Conservation (phyloP, 108 stramenopile species). For the Fistulifera solaris region DNA sequence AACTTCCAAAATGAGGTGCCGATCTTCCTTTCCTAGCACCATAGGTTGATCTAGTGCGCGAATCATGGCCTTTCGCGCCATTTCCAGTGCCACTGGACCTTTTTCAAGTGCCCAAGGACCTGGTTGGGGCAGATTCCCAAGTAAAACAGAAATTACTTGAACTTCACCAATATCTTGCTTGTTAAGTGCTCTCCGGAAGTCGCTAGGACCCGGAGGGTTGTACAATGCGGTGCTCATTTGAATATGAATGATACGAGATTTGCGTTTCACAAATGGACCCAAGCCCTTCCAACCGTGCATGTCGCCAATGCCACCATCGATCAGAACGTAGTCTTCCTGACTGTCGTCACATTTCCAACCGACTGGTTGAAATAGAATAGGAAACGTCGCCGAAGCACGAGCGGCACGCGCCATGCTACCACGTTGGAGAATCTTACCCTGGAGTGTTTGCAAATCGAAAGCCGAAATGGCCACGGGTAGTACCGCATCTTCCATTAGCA, state of each 20-base stretch:
- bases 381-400: conserved; percentile 69
- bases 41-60: conserved; percentile 50
- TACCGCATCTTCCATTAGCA: conserved; percentile 50
- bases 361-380: conserved; percentile 65
- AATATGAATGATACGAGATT: conserved; percentile 50
- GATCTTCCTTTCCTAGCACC: conserved; percentile 36
- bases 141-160: conserved; percentile 45
- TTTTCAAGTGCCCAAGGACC: conserved; percentile 73
- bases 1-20: conserved; percentile 52
- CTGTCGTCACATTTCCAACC: conserved; percentile 33
- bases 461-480: conserved; percentile 70
- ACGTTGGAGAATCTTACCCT: conserved; percentile 27
- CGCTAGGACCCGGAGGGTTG: conserved; percentile 15
- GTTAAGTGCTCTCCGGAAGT: conserved; percentile 23
- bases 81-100: conserved; percentile 56
- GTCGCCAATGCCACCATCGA: conserved; percentile 72
- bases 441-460: conserved; percentile 45
- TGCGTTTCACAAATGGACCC: conserved; percentile 1
- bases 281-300: conserved; percentile 46
- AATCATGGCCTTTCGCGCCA: conserved; percentile 41
- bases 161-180: conserved; percentile 31
- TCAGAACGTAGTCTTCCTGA: conserved; percentile 20
- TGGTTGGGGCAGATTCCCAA: conserved; percentile 49
- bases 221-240: conserved; percentile 42
- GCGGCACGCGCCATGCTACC: conserved; percentile 76